Base-by-base conservation (phyloP, 192 early-diverging fungal species). In the Backusella macrospora region DNA sequence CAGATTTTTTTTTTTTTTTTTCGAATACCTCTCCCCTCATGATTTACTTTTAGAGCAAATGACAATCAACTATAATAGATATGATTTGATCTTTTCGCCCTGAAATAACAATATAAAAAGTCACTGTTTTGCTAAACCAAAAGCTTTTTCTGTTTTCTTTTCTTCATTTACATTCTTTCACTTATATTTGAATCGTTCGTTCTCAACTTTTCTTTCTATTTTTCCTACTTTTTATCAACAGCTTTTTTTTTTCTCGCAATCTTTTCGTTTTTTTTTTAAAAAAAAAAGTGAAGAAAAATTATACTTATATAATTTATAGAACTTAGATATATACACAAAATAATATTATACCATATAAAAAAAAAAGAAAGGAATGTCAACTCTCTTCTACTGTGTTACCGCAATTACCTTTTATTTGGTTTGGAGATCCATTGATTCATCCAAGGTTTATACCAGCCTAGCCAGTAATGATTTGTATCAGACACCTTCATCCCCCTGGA, bases 41-140 rank as follows among this genome's bases (percentile, higher is more conserved):
- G 52, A 55, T 55, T 55, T 21, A 12, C 45, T 55, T 55, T 59
- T 59, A 29, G 52, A 59, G 52, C 52, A 59, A 59, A 59, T 59
- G 52, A 59, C 52, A 59, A 59, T 59, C 52, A 59, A 26, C 21
- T 18, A 7, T 52, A 9, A 43, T 43, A 43, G 10, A 43, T 43
- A 43, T 43, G 42, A 43, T 43, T 43, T 43, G 6, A 43, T 43
- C 42, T 5, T 6, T 43, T 43, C 5, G 52, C 52, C 18, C 40
- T 66, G 34, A 42, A 66, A 16, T 16, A 39, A 66, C 45, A 0
- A 3, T 39, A 66, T 43, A 66, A 66, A 39, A 40, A 66, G 65
- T 66, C 65, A 65, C 64, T 65, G 40, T 65, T 65, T 65, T 65
- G 64, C n/a, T 40, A 65, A 65, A n/a, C n/a, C 39, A 43, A 55